phyloP scores from a whole-genome alignment of 106 monocot species.

The Platanthera guangdongensis region DNA sequence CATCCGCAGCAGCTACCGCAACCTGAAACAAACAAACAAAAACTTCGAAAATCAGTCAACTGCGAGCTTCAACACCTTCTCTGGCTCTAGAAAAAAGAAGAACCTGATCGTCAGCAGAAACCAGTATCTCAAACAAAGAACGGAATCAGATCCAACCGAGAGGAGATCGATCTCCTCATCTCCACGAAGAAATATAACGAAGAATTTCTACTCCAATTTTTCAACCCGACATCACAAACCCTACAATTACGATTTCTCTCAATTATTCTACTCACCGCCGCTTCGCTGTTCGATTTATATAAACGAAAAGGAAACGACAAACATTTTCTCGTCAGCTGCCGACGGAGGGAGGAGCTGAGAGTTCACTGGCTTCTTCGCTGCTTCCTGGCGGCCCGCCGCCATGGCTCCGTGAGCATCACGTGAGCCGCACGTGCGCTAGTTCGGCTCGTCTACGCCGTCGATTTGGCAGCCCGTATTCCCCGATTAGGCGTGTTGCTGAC shows the following conservation, averaged over 20 bases:
- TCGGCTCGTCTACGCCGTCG: not conserved
- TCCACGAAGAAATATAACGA: not conserved
- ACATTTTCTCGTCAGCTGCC: constrained; percentile 3
- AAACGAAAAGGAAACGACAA: constrained; percentile 1
- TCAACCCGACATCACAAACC: constrained; percentile 9
- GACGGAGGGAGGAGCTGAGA: not conserved
- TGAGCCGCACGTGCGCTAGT: not conserved
- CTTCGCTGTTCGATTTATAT: not conserved
- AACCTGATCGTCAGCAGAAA: not conserved
- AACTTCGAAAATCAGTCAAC: not conserved
- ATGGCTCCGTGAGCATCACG: constrained; percentile 2
- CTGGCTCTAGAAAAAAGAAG: not conserved
- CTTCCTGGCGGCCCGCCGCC: constrained; percentile 4
- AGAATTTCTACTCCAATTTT: not conserved
- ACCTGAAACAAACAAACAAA: constrained; percentile 1
- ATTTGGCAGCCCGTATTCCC: not conserved
- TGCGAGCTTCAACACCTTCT: not conserved
- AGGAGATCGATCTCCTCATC: constrained; percentile 1
- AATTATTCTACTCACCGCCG: constrained; percentile 4
- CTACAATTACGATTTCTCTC: constrained; percentile 8
- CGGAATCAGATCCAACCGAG: not conserved
- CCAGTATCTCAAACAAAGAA: not conserved
- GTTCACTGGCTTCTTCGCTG: not conserved
- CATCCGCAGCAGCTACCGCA: not conserved
- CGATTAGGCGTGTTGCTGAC: not conserved